Conservation (phyloP, 768 basidiomycete species). For the Leccinum truebloodii region DNA sequence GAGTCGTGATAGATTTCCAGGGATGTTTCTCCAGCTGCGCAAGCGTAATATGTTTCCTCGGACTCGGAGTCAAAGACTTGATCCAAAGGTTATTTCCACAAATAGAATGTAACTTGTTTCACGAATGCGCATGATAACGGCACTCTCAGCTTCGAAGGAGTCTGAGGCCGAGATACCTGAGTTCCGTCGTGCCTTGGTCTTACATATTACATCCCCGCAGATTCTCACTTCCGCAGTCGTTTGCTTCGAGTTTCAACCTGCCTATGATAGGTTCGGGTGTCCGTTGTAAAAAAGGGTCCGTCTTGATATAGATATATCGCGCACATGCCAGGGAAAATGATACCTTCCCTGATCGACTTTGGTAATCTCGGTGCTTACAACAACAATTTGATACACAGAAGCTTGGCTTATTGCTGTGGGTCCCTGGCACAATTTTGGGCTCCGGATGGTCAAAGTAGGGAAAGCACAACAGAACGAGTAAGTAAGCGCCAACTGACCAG, state of each 20-base stretch:
- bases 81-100: not conserved
- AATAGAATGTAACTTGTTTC: not conserved
- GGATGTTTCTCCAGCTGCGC: not conserved
- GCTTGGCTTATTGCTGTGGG: not conserved
- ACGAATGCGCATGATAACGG: not conserved
- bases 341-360: too few species aligned
- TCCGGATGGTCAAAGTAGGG: not conserved
- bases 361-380: not conserved
- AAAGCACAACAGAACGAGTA: not conserved
- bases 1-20: not conserved
- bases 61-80: not conserved
- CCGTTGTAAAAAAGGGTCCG: not conserved
- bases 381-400: not conserved
- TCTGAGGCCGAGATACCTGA: not conserved
- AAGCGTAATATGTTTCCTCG: not conserved
- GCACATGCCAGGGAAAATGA: not conserved
- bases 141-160: not conserved
- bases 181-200: not conserved
- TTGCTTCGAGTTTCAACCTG: not conserved
- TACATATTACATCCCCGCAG: not conserved
- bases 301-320: not conserved
- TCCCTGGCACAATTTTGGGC: not conserved
- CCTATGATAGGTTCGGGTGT: not conserved
- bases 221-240: not conserved
- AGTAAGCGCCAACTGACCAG: not conserved